phyloP scores from a whole-genome alignment of 2,329 filamentous ascomycete genomes.

The Fusarium veterinarium region DNA sequence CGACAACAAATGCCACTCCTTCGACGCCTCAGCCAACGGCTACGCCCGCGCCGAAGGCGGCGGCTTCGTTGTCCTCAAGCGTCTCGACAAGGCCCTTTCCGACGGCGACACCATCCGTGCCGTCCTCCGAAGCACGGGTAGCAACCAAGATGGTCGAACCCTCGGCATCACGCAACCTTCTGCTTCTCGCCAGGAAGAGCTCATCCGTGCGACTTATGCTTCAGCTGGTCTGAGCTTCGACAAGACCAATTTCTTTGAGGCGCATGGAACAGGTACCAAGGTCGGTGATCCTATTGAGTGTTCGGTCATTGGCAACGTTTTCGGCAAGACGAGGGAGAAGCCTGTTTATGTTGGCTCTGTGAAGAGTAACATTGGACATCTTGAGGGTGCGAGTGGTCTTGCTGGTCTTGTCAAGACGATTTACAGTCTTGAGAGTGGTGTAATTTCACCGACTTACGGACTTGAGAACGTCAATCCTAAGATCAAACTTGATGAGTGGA shows the following conservation, averaged over 20 bases:
- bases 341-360: constrained; percentile 20
- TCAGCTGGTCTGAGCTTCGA: not conserved
- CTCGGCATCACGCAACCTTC: not conserved
- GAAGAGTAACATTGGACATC: constrained; percentile 26
- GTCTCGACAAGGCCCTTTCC: not conserved
- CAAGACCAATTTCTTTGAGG: not conserved
- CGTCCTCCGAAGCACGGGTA: constrained; percentile 4
- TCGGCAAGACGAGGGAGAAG: not conserved
- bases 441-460: not conserved
- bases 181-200: not conserved
- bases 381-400: constrained; percentile 14
- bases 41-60: constrained; percentile 26
- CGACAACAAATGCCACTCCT: constrained; percentile 1
- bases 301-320: not conserved
- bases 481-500: not conserved
- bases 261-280: constrained; percentile 59
- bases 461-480: not conserved
- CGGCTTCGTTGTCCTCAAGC: not conserved
- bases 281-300: constrained; percentile 45
- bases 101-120: constrained; percentile 9
- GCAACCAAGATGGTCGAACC: constrained; percentile 17
- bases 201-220: not conserved
- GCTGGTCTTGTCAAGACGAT: not conserved
- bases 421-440: not conserved
- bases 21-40: constrained; percentile 10